Evolutionary conservation across 257 asterid species (phyloP).

Genomic region (Rehmannia glutinosa): DNA sequence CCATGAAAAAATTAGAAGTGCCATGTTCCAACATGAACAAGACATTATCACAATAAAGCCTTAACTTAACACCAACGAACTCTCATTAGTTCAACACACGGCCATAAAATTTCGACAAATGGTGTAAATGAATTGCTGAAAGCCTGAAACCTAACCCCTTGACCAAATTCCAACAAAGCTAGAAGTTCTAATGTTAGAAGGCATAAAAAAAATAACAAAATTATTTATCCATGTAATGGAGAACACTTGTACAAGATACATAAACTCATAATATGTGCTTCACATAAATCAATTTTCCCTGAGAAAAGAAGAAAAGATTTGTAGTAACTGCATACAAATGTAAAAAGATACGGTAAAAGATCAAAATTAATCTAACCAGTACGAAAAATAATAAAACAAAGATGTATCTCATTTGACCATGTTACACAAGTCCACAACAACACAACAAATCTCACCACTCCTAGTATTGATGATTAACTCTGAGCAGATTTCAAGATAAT

Average conservation of each 20-base stretch:
- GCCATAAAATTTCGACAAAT: conserved; percentile 1
- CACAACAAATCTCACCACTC: conserved; percentile 1
- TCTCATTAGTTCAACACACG: background rate
- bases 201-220: background rate
- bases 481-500: background rate
- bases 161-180: conserved; percentile 1
- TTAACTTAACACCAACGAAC: background rate
- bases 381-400: background rate
- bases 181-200: background rate
- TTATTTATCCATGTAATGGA: background rate
- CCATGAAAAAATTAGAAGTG: background rate
- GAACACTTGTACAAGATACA: conserved; percentile 4
- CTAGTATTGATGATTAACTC: conserved; percentile 1
- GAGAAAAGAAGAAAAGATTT: background rate
- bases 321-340: background rate
- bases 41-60: background rate
- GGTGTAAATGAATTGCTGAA: background rate
- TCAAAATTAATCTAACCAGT: background rate
- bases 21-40: conserved; percentile 6
- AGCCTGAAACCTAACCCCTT: background rate
- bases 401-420: background rate
- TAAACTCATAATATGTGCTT: background rate
- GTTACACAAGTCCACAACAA: background rate
- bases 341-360: background rate
- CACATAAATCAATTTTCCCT: background rate